Evolutionary conservation across 441 rosid genomes (phyloP).

Genomic region (Adansonia rubrostipa): DNA sequence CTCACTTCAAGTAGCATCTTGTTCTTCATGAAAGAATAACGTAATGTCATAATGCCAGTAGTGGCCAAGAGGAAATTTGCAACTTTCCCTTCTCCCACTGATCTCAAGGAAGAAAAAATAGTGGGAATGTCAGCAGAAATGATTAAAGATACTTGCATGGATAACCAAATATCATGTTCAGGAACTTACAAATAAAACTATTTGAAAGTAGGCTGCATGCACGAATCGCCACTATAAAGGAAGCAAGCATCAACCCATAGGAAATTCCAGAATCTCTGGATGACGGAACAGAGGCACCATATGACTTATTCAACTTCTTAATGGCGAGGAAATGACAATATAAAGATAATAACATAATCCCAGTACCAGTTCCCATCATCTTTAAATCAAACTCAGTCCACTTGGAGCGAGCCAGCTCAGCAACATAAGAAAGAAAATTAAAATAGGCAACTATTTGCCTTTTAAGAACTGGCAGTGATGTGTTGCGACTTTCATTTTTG

Average conservation of each 20-base stretch:
- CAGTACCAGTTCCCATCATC: constrained; percentile 82
- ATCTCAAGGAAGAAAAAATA: constrained; percentile 33
- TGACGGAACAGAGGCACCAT: constrained; percentile 33
- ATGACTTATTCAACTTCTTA: constrained; percentile 38
- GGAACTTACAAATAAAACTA: constrained; percentile 87
- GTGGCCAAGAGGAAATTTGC: constrained; percentile 91
- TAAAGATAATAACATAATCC: constrained; percentile 65
- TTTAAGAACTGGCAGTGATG: constrained; percentile 44
- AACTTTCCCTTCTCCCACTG: constrained; percentile 98
- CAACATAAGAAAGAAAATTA: constrained; percentile 69
- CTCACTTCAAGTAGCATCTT: constrained; percentile 72
- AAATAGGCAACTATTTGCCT: constrained; percentile 63
- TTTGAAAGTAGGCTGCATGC: constrained; percentile 93
- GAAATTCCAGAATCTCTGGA: constrained; percentile 49
- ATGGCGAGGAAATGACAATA: constrained; percentile 52
- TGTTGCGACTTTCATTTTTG: constrained; percentile 42
- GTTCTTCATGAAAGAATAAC: constrained; percentile 59
- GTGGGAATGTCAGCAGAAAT: constrained; percentile 26
- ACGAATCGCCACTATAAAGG: constrained; percentile 62
- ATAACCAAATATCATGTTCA: constrained; percentile 19
- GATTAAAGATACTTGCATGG: constrained; percentile 16
- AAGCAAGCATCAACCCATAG: constrained; percentile 49
- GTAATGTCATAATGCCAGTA: constrained; percentile 71
- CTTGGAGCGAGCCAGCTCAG: constrained; percentile 88
- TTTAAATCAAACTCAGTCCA: constrained; percentile 94